Base-by-base conservation (phyloP, 2,329 filamentous ascomycete genomes). In the Lithohypha guttulata region DNA sequence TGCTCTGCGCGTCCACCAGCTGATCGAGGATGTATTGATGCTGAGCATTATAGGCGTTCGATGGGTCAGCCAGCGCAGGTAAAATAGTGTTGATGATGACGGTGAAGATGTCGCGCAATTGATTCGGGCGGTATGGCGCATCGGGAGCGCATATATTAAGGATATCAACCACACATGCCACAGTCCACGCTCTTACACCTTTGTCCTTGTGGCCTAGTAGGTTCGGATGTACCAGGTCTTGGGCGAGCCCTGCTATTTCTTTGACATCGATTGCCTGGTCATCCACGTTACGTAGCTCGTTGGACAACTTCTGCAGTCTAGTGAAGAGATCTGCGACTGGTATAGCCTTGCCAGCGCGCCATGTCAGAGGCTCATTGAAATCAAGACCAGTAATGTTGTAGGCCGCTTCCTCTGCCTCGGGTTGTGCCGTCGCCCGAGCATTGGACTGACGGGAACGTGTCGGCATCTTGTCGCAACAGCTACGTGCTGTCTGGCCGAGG, bases 31-130 rank as follows among this genome's bases (percentile, higher is more conserved):
- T 83, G 55, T 93, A 91, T 61, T 91, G 79, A 63, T 98, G 85
- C 60, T 96, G 87, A 46, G 77, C 79, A 61, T 93, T 89, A 68
- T 95, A 96, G 7, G 87, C 79, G 57, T 93, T 81, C 26, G 79
- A 79, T 9, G 87, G 84, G 53, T 94, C 81, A 53, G 84, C 81
- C 18, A 96, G 75, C 31, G 85, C 78, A 32, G 87, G 86, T 31
- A 96, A 71, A 49, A 93, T 81, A 34, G 79, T 79, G 42, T 77
- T 79, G 51, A 95, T 76, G 57, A 95, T 85, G 45, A 94, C 75
- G 19, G 79, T 81, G 65, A 96, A 98, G 57, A 96, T 89, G 63
- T 93, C 86, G 85, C 93, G 94, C 47, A 96, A 71, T 64, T 96
- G 87, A 43, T 82, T 77, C 27, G 76, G 77, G 17, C 85, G 93